Conservation (phyloP, 306 rosid genomes). For the Lathyrus tuberosus region DNA sequence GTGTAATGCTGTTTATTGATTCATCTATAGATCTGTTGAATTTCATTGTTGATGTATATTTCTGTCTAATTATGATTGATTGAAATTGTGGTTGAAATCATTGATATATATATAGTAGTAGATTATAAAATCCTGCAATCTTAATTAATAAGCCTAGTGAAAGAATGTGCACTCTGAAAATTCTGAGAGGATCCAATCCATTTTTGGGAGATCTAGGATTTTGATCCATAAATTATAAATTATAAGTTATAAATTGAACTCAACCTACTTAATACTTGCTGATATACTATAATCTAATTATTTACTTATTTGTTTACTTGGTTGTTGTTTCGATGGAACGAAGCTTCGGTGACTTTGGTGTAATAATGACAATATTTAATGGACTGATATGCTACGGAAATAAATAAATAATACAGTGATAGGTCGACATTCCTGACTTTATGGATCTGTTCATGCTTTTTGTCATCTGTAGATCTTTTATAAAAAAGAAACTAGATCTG, state of each 20-base stretch:
- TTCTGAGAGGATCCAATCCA: neutral
- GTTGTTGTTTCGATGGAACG: neutral
- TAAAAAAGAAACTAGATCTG: neutral
- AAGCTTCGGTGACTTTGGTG: neutral
- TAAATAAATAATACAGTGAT: neutral
- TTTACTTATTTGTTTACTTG: neutral
- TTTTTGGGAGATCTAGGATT: neutral
- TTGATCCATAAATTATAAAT: neutral
- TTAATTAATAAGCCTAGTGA: neutral
- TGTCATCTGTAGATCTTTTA: conserved; percentile 4
- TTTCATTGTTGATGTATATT: neutral
- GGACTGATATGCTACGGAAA: neutral
- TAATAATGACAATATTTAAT: neutral
- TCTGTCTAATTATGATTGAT: neutral
- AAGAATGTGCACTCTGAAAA: neutral
- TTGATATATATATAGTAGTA: neutral
- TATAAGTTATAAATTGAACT: neutral
- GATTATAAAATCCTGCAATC: neutral
- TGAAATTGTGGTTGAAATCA: neutral
- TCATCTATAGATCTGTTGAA: conserved; percentile 5
- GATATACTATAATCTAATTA: neutral
- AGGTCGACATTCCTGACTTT: neutral
- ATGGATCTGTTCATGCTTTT: neutral
- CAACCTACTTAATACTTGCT: neutral
- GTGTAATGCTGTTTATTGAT: neutral